These are phyloP conservation scores for Penicillium digitatum DNA, from an alignment of 2,329 filamentous ascomycete species.

Conservation along the genomic window DNA sequence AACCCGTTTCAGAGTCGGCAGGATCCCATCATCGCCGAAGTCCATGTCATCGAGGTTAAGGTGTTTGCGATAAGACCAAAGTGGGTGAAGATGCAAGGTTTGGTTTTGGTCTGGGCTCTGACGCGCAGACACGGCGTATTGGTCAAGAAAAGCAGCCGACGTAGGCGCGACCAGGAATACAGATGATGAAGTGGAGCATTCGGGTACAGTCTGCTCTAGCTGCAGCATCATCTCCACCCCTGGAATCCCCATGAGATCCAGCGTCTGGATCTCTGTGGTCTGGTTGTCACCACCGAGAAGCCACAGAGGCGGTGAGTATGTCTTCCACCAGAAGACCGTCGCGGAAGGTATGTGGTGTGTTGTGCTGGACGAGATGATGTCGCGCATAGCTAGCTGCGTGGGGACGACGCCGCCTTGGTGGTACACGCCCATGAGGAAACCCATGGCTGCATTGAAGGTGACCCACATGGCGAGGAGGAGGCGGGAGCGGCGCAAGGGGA, in stretches of 20 bases:
- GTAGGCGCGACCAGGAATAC: conserved; percentile 46
- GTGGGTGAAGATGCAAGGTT: conserved; percentile 34
- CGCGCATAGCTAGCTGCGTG: conserved; percentile 46
- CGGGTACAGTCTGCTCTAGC: conserved; percentile 34
- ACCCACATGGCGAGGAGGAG: conserved; percentile 46
- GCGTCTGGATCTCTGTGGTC: conserved; percentile 37
- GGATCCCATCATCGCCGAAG: conserved; percentile 47
- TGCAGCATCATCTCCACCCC: conserved; percentile 40
- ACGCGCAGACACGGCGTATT: conserved; percentile 23
- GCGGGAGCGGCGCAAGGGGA: conserved; percentile 41
- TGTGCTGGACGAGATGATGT: conserved; percentile 32
- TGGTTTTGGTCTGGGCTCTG: conserved; percentile 16
- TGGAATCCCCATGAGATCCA: conserved; percentile 49
- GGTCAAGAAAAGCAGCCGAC: conserved; percentile 43
- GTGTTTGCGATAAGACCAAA: conserved; percentile 47
- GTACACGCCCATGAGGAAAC: conserved; percentile 50
- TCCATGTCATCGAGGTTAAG: conserved; percentile 53
- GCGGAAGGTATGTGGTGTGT: conserved; percentile 16
- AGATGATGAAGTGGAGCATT: conserved; percentile 29
- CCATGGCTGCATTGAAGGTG: conserved; percentile 48
- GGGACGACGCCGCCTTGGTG: conserved; percentile 53
- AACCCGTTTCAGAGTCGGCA: conserved; percentile 45
- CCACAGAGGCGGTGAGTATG: conserved; percentile 52
- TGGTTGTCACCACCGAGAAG: conserved; percentile 42
- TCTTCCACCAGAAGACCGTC: conserved; percentile 54